Percentiles rank a stretch among this genome's conserved stretches.
Conservation (phyloP, 345 rosid species). For the Syzygium aromaticum region DNA sequence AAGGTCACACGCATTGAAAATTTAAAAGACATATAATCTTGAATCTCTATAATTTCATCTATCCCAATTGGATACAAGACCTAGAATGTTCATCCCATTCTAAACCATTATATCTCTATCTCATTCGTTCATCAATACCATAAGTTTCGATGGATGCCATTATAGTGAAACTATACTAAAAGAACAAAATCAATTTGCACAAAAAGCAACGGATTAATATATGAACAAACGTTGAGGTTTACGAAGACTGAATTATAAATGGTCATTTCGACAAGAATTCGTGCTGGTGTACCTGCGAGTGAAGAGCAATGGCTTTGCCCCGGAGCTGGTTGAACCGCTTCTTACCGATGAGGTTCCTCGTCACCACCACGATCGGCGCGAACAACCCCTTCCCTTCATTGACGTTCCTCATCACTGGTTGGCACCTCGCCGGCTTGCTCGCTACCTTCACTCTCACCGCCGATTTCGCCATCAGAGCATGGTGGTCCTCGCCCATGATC, state of each 20-base stretch:
- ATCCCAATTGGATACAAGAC: neutral
- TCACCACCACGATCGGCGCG: constrained; percentile 69
- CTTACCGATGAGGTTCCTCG: constrained; percentile 68
- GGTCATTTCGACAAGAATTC: neutral
- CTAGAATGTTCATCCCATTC: neutral
- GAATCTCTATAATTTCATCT: neutral
- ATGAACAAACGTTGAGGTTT: neutral
- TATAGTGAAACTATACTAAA: neutral
- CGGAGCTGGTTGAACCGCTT: constrained; percentile 86
- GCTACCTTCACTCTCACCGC: constrained; percentile 28
- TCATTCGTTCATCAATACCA: neutral
- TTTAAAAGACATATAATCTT: neutral
- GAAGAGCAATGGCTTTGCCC: constrained; percentile 96
- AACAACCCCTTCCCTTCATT: constrained; percentile 96
- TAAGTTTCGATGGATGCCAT: neutral
- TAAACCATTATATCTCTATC: rapidly evolving
- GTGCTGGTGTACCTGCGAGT: constrained; percentile 64
- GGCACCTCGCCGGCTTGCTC: constrained; percentile 27
- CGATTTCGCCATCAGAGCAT: constrained; percentile 20
- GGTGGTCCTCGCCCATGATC: constrained; percentile 41
- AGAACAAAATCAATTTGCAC: neutral
- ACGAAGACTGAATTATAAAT: neutral
- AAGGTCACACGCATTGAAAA: neutral
- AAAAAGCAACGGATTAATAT: neutral
- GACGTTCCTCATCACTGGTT: constrained; percentile 77